These are phyloP conservation scores for Lentinula lateritia DNA, from an alignment of 768 basidiomycete genomes.

Conservation along the genomic window DNA sequence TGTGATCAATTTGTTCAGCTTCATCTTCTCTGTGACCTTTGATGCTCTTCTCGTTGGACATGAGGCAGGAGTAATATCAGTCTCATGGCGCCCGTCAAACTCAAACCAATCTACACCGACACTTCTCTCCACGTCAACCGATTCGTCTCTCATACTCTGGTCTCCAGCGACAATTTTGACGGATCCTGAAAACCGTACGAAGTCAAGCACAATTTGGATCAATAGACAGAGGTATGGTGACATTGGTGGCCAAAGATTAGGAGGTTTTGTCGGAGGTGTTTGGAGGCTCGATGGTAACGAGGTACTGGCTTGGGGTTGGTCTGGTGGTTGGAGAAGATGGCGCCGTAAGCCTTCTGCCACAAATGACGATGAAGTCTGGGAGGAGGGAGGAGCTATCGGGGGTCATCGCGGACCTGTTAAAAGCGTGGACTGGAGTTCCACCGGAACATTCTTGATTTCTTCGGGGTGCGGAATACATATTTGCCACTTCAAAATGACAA, in stretches of 20 bases:
- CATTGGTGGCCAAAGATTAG: slow-evolving; percentile 82
- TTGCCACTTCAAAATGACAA: not conserved
- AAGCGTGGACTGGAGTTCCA: slow-evolving; percentile 82
- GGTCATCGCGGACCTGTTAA: slow-evolving; percentile 82
- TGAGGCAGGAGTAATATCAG: slow-evolving; percentile 84
- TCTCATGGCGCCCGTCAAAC: slow-evolving; percentile 68
- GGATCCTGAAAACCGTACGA: slow-evolving; percentile 26
- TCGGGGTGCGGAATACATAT: slow-evolving; percentile 51
- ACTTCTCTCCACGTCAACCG: slow-evolving; percentile 89
- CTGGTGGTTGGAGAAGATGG: slow-evolving; percentile 93
- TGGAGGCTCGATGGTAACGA: slow-evolving; percentile 66
- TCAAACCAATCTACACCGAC: slow-evolving; percentile 29
- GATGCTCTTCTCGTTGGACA: slow-evolving; percentile 96
- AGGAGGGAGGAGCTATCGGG: slow-evolving; percentile 69
- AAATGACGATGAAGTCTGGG: slow-evolving; percentile 50
- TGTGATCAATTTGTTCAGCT: slow-evolving; percentile 29
- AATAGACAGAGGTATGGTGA: slow-evolving; percentile 91
- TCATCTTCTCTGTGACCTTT: slow-evolving; percentile 69
- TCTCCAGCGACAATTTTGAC: slow-evolving; percentile 56
- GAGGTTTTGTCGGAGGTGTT: slow-evolving; percentile 88
- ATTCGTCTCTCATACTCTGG: slow-evolving; percentile 96
- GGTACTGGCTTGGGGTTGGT: slow-evolving; percentile 88
- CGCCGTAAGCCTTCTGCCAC: slow-evolving; percentile 23
- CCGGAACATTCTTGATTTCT: slow-evolving; percentile 82
- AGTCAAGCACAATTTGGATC: slow-evolving; percentile 77